Evolutionary conservation across 129 eudicot genomes (phyloP).

Genomic region (Pseudognaphalium luteoalbum): DNA sequence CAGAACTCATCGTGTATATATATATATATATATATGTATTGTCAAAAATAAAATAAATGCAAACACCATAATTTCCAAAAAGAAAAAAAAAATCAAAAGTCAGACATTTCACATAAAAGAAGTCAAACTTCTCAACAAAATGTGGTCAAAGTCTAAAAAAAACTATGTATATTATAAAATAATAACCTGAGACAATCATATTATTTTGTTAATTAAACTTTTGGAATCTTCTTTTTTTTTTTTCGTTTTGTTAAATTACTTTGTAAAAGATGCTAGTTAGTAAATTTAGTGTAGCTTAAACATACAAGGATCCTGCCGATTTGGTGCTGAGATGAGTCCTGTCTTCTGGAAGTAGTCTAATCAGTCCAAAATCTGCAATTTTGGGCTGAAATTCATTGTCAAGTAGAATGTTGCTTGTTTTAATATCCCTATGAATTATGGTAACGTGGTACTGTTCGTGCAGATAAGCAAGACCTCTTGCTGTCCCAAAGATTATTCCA

Average conservation of each 20-base stretch:
- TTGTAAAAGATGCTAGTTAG: no score
- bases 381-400: constrained; percentile 57
- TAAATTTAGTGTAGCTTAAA: background rate
- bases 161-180: no score
- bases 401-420: constrained; percentile 56
- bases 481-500: constrained; percentile 60
- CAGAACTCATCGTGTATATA: no score
- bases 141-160: no score
- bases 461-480: constrained; percentile 70
- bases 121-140: no score
- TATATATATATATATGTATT: no score
- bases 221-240: no score
- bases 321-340: constrained; percentile 58
- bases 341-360: constrained; percentile 52
- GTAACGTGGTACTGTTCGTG: constrained; percentile 63
- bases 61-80: no score
- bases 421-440: constrained; percentile 68
- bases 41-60: no score
- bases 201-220: no score
- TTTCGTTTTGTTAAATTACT: no score
- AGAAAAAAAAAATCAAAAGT: background rate
- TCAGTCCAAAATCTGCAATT: constrained; percentile 62
- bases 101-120: background rate
- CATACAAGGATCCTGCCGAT: constrained; percentile 55
- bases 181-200: no score